These are phyloP conservation scores for Fraxinus cuspidata DNA, from an alignment of 257 asterid species.

Conservation along the genomic window DNA sequence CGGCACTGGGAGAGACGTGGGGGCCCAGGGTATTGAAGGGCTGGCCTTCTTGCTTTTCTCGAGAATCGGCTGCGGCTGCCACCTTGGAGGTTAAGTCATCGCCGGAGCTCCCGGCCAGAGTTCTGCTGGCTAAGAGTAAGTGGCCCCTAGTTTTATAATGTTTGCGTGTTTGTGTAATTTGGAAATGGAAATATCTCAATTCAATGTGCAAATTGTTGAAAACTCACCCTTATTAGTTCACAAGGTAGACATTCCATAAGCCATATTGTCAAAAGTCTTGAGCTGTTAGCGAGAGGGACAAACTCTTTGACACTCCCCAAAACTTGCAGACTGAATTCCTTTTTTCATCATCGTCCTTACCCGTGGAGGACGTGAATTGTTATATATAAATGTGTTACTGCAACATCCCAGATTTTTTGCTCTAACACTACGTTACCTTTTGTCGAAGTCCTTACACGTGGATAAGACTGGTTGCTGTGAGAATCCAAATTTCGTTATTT, in stretches of 20 bases:
- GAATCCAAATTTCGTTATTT: not conserved
- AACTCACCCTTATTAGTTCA: not conserved
- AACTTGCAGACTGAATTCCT: not conserved
- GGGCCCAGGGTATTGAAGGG: constrained; percentile 90
- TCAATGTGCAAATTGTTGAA: not conserved
- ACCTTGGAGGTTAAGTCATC: constrained; percentile 60
- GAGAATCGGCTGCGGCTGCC: constrained; percentile 52
- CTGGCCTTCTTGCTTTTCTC: constrained; percentile 92
- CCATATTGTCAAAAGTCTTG: not conserved
- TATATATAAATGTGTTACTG: not conserved
- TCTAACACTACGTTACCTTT: not conserved
- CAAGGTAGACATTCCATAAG: not conserved
- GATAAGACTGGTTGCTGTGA: not conserved
- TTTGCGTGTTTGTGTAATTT: not conserved
- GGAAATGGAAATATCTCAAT: not conserved
- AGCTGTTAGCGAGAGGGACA: not conserved
- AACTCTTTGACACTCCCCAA: not conserved
- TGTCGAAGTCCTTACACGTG: not conserved
- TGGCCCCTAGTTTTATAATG: constrained; percentile 14
- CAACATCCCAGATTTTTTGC: not conserved
- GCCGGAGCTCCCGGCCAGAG: constrained; percentile 52
- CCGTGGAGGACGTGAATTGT: not conserved
- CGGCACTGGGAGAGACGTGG: constrained; percentile 81
- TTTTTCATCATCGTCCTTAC: not conserved
- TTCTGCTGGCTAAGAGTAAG: constrained; percentile 95